Evolutionary conservation across 2,329 filamentous ascomycete species (phyloP).

Genomic region (Orbilia javanica): DNA sequence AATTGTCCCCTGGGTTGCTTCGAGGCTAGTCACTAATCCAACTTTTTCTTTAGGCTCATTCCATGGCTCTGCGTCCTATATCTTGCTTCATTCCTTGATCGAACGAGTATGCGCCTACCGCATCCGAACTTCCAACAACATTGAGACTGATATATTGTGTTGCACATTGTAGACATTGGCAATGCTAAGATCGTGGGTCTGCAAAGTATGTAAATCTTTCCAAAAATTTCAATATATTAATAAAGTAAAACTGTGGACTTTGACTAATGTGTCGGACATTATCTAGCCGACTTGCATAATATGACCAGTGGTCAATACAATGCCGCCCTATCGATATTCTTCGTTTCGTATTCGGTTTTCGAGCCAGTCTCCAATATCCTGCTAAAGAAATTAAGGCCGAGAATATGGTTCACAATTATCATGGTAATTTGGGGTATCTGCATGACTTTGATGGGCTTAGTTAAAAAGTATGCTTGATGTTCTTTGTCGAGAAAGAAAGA

Average conservation of each 20-base stretch:
- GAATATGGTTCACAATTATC: constrained; percentile 83
- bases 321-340: constrained; percentile 82
- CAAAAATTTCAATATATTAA: constrained; percentile 32
- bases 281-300: constrained; percentile 61
- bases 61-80: constrained; percentile 76
- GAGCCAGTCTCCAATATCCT: constrained; percentile 83
- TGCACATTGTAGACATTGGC: constrained; percentile 69
- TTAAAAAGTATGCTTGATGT: constrained; percentile 66
- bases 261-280: constrained; percentile 5
- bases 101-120: constrained; percentile 59
- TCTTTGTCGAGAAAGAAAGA: not conserved
- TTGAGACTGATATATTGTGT: constrained; percentile 71
- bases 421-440: constrained; percentile 73
- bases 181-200: constrained; percentile 75
- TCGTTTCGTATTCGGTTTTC: constrained; percentile 84
- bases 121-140: constrained; percentile 48
- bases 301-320: constrained; percentile 79
- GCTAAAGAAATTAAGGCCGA: constrained; percentile 80
- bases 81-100: constrained; percentile 79
- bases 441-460: constrained; percentile 77
- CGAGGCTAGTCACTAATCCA: constrained; percentile 7
- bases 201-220: constrained; percentile 65
- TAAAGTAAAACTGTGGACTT: not conserved
- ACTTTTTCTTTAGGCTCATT: constrained; percentile 39
- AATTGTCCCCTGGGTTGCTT: constrained; percentile 64